phyloP scores from a whole-genome alignment of 202 grass and related monocot species.

The Cymbopogon flexuosus region DNA sequence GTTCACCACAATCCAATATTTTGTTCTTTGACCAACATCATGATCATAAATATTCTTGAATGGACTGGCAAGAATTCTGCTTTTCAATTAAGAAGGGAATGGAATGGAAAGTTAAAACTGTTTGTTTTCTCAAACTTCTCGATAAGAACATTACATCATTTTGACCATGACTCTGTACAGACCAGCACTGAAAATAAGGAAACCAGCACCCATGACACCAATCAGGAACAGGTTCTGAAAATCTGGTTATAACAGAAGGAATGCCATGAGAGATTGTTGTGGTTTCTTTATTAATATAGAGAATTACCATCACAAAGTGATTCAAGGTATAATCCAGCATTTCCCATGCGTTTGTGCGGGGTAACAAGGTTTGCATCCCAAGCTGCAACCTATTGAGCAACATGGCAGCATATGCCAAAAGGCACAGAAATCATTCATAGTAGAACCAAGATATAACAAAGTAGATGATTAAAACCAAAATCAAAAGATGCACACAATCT shows the following conservation, averaged over 20 bases:
- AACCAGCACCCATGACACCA: not conserved
- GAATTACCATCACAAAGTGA: constrained; percentile 78
- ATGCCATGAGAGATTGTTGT: not conserved
- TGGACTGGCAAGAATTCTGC: too few relatives aligned
- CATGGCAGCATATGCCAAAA: constrained; percentile 29
- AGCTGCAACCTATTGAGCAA: constrained; percentile 55
- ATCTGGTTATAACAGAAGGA: not conserved
- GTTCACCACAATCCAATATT: not conserved
- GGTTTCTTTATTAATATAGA: constrained; percentile 19
- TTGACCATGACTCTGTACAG: not conserved
- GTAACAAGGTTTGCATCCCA: constrained; percentile 97
- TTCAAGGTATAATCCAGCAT: constrained; percentile 67
- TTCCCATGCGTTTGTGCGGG: constrained; percentile 92
- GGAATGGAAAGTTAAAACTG: too few relatives aligned
- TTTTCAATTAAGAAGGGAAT: too few relatives aligned
- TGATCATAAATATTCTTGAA: too few relatives aligned
- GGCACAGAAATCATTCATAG: constrained; percentile 3
- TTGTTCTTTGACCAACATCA: too few relatives aligned
- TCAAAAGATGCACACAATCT: not conserved
- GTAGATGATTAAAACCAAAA: constrained; percentile 7
- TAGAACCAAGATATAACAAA: not conserved
- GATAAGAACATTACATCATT: constrained; percentile 19
- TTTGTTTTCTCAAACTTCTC: not conserved
- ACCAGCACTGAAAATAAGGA: not conserved
- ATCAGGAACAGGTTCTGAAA: not conserved